A percentile compares a stretch with the other conserved stretches of the same genome.
These are phyloP conservation scores for Fusarium fracticaudum DNA, from an alignment of 2,329 filamentous ascomycete genomes.

Conservation along the genomic window DNA sequence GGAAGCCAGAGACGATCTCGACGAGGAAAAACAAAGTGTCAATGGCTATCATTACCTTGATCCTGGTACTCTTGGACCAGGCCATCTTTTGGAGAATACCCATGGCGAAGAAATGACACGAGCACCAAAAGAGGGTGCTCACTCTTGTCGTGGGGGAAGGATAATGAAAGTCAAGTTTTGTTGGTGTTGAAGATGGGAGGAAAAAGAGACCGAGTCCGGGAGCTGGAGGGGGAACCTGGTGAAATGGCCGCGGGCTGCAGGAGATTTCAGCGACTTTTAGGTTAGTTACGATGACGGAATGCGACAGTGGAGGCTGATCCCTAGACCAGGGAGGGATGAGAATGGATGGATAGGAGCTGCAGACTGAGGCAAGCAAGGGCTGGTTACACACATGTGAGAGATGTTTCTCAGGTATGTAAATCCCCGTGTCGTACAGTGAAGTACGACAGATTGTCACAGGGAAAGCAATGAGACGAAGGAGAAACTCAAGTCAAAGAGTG, in stretches of 20 bases:
- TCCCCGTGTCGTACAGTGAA: neutral
- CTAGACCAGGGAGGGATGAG: constrained; percentile 1
- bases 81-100: constrained; percentile 67
- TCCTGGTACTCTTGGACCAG: constrained; percentile 91
- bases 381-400: constrained; percentile 7
- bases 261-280: constrained; percentile 33
- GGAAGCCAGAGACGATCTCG: constrained; percentile 85
- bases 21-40: constrained; percentile 90
- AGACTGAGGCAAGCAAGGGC: neutral
- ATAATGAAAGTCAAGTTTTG: neutral
- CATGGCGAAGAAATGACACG: constrained; percentile 38
- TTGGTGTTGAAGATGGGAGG: constrained; percentile 8
- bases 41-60: constrained; percentile 91
- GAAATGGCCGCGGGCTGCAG: constrained; percentile 7
- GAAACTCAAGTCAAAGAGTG: constrained; percentile 8
- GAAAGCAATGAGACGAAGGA: neutral
- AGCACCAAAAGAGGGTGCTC: constrained; percentile 18
- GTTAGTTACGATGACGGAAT: constrained; percentile 40
- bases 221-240: constrained; percentile 1
- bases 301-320: constrained; percentile 23
- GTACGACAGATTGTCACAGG: neutral
- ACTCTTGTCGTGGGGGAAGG: neutral
- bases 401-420: constrained; percentile 1
- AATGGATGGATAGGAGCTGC: neutral
- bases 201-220: neutral